Conservation (phyloP, 805 yeast genomes). For the Candida golubevii region DNA sequence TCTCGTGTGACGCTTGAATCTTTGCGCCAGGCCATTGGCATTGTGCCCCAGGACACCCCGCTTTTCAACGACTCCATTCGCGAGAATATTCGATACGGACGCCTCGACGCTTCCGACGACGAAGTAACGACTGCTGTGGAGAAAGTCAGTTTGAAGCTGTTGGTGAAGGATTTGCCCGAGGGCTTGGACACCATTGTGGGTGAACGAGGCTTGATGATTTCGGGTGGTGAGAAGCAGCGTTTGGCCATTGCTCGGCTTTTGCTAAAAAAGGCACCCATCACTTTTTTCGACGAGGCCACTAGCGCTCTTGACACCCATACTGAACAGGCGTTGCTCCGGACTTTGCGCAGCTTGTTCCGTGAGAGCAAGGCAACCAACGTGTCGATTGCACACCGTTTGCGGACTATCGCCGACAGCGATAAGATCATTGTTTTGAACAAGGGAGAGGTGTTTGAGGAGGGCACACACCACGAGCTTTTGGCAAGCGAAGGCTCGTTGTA, state of each 20-base stretch:
- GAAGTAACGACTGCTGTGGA: slow-evolving; percentile 63
- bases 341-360: slow-evolving; percentile 64
- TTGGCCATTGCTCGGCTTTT: slow-evolving; percentile 90
- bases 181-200: slow-evolving; percentile 88
- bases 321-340: slow-evolving; percentile 75
- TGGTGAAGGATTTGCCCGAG: slow-evolving; percentile 72
- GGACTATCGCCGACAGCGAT: slow-evolving; percentile 93
- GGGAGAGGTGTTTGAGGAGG: slow-evolving; percentile 84
- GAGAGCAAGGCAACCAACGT: slow-evolving; percentile 64
- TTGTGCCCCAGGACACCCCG: slow-evolving; percentile 98
- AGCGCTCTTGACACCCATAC: slow-evolving; percentile 96
- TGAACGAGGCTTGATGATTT: slow-evolving; percentile 97
- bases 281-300: slow-evolving; percentile 96
- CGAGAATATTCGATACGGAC: slow-evolving; percentile 86
- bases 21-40: slow-evolving; percentile 72
- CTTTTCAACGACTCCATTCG: slow-evolving; percentile 84
- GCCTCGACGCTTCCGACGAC: slow-evolving; percentile 64
- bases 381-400: slow-evolving; percentile 87
- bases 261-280: slow-evolving; percentile 79
- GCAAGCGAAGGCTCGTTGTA: slow-evolving; percentile 57
- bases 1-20: slow-evolving; percentile 69
- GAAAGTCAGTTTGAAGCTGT: slow-evolving; percentile 62
- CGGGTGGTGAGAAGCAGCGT: slow-evolving; percentile 98
- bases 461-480: slow-evolving; percentile 68
- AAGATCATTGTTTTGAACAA: slow-evolving; percentile 81